phyloP scores from a whole-genome alignment of 2,329 filamentous ascomycete genomes.

The Monilinia polystroma region DNA sequence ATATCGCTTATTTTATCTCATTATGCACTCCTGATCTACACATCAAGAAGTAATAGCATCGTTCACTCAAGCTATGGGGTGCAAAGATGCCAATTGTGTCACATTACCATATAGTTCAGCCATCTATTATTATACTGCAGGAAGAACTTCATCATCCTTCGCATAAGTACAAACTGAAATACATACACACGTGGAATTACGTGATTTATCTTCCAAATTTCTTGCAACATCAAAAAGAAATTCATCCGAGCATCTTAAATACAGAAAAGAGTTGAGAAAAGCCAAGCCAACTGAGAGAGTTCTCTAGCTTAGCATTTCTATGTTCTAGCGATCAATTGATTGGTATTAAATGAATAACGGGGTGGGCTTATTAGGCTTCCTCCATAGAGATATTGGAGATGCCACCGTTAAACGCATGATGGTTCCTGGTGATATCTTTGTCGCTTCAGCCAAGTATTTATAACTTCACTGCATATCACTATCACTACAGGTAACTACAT shows the following conservation, averaged over 20 bases:
- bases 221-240: no score
- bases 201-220: no score
- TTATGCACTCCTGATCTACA: not conserved
- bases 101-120: not conserved
- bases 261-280: not conserved
- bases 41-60: not conserved
- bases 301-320: not conserved
- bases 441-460: not conserved
- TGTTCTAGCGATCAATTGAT: not conserved
- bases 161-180: no score
- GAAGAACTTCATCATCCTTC: no score
- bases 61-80: not conserved
- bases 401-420: slow-evolving; percentile 10
- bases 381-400: not conserved
- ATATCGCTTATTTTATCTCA: not conserved
- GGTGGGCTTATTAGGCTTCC: not conserved
- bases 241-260: no score
- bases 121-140: no score
- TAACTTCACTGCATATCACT: no score
- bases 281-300: not conserved
- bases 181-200: no score
- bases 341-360: not conserved
- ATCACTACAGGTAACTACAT: no score
- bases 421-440: not conserved
- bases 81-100: not conserved